phyloP scores from a whole-genome alignment of 2,329 filamentous ascomycete genomes.

The Tolypocladium pustulatum region DNA sequence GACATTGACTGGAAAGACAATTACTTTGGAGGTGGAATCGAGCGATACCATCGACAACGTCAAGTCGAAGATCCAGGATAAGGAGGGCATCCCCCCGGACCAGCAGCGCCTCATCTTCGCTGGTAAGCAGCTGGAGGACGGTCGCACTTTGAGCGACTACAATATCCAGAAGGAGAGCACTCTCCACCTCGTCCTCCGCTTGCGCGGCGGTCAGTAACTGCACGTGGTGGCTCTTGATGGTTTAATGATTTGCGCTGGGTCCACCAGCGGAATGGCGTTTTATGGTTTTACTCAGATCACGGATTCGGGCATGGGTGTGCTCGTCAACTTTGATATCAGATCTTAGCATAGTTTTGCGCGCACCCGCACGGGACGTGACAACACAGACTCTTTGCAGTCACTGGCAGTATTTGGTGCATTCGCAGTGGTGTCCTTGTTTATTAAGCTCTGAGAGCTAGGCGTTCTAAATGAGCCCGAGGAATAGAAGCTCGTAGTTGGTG shows the following conservation, averaged over 20 bases:
- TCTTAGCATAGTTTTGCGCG: constrained; percentile 3
- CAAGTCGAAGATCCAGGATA: constrained; percentile 96
- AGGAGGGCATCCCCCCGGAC: constrained; percentile 94
- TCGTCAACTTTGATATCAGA: constrained; percentile 4
- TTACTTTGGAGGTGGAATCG: constrained; percentile 82
- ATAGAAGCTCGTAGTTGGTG: not conserved
- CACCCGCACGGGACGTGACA: not conserved
- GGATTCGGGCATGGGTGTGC: constrained; percentile 8
- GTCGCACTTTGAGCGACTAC: constrained; percentile 82
- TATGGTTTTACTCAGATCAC: constrained; percentile 8
- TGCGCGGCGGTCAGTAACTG: constrained; percentile 61
- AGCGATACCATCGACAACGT: constrained; percentile 94
- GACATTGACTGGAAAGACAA: constrained; percentile 88
- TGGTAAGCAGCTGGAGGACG: constrained; percentile 92
- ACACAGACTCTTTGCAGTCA: not conserved
- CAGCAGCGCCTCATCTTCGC: constrained; percentile 95
- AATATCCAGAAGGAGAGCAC: constrained; percentile 94
- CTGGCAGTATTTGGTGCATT: not conserved
- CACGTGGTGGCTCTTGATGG: constrained; percentile 4
- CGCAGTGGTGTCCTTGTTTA: not conserved
- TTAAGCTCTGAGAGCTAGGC: not conserved
- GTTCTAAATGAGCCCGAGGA: not conserved
- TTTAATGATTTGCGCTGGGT: constrained; percentile 61
- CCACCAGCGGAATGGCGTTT: constrained; percentile 45
- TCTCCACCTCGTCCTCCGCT: constrained; percentile 76